Evolutionary conservation across 192 early-diverging fungal species (phyloP), one percentile per base, ranked within the genome.

Genomic region (Umbelopsis isabellina): DNA sequence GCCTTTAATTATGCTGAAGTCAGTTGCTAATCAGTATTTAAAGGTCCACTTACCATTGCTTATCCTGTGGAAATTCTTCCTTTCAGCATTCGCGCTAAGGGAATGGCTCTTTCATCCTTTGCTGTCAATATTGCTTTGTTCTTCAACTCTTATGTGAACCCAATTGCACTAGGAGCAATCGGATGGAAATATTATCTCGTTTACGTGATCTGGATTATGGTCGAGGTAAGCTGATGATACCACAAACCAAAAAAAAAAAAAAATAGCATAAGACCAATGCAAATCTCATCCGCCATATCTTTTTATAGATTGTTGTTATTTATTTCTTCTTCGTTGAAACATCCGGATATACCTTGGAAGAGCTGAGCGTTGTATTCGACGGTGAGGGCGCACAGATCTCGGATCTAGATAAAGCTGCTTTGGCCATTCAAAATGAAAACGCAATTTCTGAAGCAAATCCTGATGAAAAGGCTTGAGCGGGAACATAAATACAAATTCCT

Each of bases 21-120:
- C 37, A 1, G 37, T 41, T 9, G 6, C 6, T 41, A 41, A 41
- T 10, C 37, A 41, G 20, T 20, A 10, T 18, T 21, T 4, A 20
- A 5, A 49, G 48, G 48, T 48, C 65, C 65, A 47, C 65, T 66
- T 8, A 66, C 65, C 13, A 16, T 66, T n/a, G 45, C 46, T 2
- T 66, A 66, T n/a, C 65, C 65, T 16, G 65, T 66, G 6, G 65
- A 66, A 46, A 66, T 66, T 66, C 65, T 66, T 66, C 65, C 65
- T 18, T 66, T 66, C 65, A 66, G 45, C 21, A 66, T 66, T 20
- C 65, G 65, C 45, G 65, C 65, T 44, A 66, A 66, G 44, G 65
- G 65, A 23, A 66, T 66, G 65, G 65, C 65, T 66, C 65, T 66
- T 30, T 61, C 55, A 16, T 61, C 55, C 55, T 33, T 61, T 66